These are phyloP conservation scores for Fusarium xylarioides DNA, from an alignment of 2,329 filamentous ascomycete genomes.

Conservation along the genomic window DNA sequence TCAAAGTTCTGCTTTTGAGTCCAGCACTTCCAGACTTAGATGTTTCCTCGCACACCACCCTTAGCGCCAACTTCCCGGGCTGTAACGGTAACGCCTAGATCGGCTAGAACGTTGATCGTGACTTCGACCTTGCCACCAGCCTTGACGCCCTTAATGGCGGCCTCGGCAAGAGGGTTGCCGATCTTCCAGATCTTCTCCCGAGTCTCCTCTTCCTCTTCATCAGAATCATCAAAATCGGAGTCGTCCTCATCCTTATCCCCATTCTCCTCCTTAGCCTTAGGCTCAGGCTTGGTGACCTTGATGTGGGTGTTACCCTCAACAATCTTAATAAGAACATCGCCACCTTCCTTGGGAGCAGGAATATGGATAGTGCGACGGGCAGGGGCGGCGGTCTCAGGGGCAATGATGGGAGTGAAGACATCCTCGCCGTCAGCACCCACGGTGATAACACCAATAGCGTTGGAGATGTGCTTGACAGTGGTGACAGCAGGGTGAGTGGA, in stretches of 20 bases:
- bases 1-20: slow-evolving; percentile 23
- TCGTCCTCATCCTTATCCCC: slow-evolving; percentile 74
- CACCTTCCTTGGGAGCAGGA: slow-evolving; percentile 78
- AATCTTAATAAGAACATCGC: slow-evolving; percentile 87
- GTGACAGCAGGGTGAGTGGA: slow-evolving; percentile 95
- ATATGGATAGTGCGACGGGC: slow-evolving; percentile 87
- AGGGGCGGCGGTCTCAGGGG: slow-evolving; percentile 87
- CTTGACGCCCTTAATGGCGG: slow-evolving; percentile 83
- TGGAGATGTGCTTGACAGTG: slow-evolving; percentile 87
- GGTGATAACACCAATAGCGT: slow-evolving; percentile 87
- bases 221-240: slow-evolving; percentile 65
- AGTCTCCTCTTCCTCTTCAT: slow-evolving; percentile 85
- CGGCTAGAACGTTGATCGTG: slow-evolving; percentile 85
- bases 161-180: slow-evolving; percentile 83
- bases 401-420: slow-evolving; percentile 82
- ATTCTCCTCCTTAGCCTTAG: slow-evolving; percentile 72
- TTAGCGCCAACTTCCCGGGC: slow-evolving; percentile 88
- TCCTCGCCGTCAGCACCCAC: slow-evolving; percentile 67
- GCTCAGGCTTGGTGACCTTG: slow-evolving; percentile 89
- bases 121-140: slow-evolving; percentile 93
- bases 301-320: slow-evolving; percentile 91
- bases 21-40: slow-evolving; percentile 44
- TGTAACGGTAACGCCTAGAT: slow-evolving; percentile 82
- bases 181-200: slow-evolving; percentile 94
- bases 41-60: slow-evolving; percentile 77